Conservation (phyloP, 495 filamentous ascomycete genomes). For the Podospora comata region DNA sequence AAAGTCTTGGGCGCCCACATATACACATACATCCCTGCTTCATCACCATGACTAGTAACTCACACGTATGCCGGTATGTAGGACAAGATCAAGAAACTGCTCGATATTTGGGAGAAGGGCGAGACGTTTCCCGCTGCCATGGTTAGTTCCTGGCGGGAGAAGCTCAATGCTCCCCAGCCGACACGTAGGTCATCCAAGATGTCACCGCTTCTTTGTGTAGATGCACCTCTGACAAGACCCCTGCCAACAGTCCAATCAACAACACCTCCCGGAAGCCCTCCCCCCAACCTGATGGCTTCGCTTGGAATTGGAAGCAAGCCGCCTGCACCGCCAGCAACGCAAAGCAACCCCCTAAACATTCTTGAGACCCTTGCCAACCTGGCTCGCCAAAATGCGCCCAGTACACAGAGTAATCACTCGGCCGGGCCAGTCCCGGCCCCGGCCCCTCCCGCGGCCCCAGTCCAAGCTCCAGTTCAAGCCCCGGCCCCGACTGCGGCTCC, state of each 20-base stretch:
- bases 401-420: conserved; percentile 53
- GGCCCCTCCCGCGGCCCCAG: not conserved
- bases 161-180: conserved; percentile 59
- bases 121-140: conserved; percentile 81
- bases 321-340: conserved; percentile 22
- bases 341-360: conserved; percentile 49
- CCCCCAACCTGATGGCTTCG: conserved; percentile 41
- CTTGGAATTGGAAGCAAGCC: conserved; percentile 25
- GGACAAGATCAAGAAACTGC: conserved; percentile 94
- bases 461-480: conserved; percentile 28
- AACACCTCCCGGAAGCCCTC: conserved; percentile 76
- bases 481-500: conserved; percentile 26
- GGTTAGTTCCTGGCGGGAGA: conserved; percentile 83
- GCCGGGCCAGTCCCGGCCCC: conserved; percentile 40
- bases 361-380: conserved; percentile 81
- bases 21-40: not conserved
- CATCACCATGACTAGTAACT: conserved; percentile 30
- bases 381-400: conserved; percentile 71
- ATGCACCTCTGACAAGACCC: conserved; percentile 35
- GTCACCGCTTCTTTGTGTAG: not conserved
- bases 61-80: conserved; percentile 51
- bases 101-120: conserved; percentile 97
- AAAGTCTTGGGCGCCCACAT: not conserved
- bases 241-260: conserved; percentile 62
- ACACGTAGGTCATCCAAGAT: conserved; percentile 58